These are phyloP conservation scores for Baorangia bicolor DNA, from an alignment of 768 basidiomycete species.

Conservation along the genomic window DNA sequence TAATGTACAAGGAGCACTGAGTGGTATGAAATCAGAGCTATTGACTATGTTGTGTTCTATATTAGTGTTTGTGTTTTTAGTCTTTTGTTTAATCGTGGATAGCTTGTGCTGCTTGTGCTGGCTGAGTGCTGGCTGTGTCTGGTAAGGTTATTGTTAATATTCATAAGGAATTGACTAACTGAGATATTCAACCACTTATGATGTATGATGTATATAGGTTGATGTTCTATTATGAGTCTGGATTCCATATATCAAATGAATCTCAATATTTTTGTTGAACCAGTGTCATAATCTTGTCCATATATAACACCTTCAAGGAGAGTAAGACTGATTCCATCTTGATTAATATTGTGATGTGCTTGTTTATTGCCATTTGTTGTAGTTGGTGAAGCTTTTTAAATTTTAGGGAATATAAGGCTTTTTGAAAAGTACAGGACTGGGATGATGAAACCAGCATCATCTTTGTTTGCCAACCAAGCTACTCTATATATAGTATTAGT, in stretches of 20 bases:
- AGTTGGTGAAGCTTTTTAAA: constrained; percentile 5
- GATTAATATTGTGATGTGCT: constrained; percentile 4
- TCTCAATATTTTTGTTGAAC: neutral
- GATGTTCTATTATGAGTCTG: neutral
- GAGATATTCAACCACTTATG: neutral
- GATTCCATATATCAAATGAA: neutral
- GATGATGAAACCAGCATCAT: neutral
- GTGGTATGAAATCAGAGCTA: neutral
- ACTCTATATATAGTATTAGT: neutral
- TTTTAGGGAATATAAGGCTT: neutral
- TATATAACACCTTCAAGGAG: constrained; percentile 9
- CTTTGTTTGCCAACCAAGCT: constrained; percentile 13
- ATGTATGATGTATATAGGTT: neutral
- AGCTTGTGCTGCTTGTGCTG: neutral
- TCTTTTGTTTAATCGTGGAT: neutral
- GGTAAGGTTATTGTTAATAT: neutral
- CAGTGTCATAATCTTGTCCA: constrained; percentile 2
- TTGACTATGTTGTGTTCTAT: no score
- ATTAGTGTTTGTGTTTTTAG: no score
- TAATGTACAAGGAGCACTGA: neutral
- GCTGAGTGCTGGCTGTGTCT: neutral
- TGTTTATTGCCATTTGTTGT: constrained; percentile 15
- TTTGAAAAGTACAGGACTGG: constrained; percentile 3
- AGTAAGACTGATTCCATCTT: constrained; percentile 2
- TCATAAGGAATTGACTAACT: neutral